Base-by-base conservation (phyloP, 805 yeast species). In the Zygotorulaspora danielsina region DNA sequence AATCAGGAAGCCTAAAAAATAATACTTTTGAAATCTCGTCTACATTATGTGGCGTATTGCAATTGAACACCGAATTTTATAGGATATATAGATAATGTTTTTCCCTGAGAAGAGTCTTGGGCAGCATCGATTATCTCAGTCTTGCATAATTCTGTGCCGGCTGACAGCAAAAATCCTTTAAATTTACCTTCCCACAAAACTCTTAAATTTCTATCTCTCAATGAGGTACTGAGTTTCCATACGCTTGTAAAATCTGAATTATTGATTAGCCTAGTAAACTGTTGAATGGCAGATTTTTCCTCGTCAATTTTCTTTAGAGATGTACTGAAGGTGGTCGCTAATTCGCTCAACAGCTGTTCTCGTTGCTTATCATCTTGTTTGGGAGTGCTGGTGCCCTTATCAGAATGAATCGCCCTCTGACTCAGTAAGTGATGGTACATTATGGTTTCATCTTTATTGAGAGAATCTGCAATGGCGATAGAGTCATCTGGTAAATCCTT, bases 181-280 rank as follows among this genome's bases (percentile, higher is more conserved):
- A 76, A 77, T 45, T 83, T 76, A 0, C 97, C 96, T 53, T 85
- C 96, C 96, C 97, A 90, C 32, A 85, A 64, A 5, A 88, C 34
- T 44, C 76, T 78, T 10, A 85, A 50, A 44, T 76, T 71, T 47
- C 70, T 72, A 36, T 79, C 81, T 32, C 76, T 78, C 20, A 86
- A 48, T 31, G 87, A 79, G 1, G 93, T 78, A 39, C 89, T 75
- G 3, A 81, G 63, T 58, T 85, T 88, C 49, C 88, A 60, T 10
- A 86, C 90, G 42, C 85, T 79, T 2, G 80, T 70, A 53, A 79
- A 83, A 32, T 75, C 71, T 20, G 80, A 71, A 29, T 69, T 70
- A 25, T 70, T 69, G 22, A 76, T 75, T 8, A 72, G 56, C 37
- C 66, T 65, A 41, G 73, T 76, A 46, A 76, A 77, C 8, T 74